Conservation (phyloP, 352 stramenopile species). For the Pythium volutum region DNA sequence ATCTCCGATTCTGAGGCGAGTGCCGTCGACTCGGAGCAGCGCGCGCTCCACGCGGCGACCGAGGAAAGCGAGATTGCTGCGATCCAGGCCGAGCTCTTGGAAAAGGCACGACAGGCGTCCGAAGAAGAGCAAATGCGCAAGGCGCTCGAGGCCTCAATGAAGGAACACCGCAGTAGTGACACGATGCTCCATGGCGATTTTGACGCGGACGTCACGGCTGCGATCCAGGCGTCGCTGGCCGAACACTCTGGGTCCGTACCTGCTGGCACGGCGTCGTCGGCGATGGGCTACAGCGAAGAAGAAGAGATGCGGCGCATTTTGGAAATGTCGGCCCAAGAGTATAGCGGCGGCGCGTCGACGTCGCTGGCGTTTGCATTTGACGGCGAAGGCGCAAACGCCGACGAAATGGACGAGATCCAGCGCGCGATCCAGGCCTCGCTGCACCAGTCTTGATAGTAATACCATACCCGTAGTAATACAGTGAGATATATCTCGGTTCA, state of each 20-base stretch:
- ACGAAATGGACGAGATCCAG: constrained; percentile 78
- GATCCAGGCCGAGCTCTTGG: constrained; percentile 68
- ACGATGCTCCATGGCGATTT: constrained; percentile 25
- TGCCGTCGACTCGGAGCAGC: constrained; percentile 28
- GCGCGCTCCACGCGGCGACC: constrained; percentile 50
- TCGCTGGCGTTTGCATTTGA: constrained; percentile 9
- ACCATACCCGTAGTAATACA: too few species aligned
- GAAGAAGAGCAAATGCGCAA: constrained; percentile 74
- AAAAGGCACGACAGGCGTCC: constrained; percentile 61
- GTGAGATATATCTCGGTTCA: too few species aligned
- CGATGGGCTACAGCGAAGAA: constrained; percentile 40
- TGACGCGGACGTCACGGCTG: constrained; percentile 54
- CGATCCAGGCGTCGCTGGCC: constrained; percentile 62
- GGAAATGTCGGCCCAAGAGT: constrained; percentile 62
- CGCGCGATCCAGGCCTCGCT: constrained; percentile 80
- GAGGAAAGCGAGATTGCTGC: constrained; percentile 69
- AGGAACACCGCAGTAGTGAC: constrained; percentile 3
- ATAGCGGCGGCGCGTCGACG: constrained; percentile 19
- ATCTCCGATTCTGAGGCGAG: constrained; percentile 41
- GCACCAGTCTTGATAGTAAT: constrained; percentile 34
- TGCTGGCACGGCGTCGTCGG: too few species aligned
- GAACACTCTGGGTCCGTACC: constrained; percentile 10
- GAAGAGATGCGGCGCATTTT: constrained; percentile 54
- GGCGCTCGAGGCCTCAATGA: constrained; percentile 65
- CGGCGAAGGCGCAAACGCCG: constrained; percentile 26